These are phyloP conservation scores for Mimosa pudica DNA, from an alignment of 306 rosid species.

Conservation along the genomic window DNA sequence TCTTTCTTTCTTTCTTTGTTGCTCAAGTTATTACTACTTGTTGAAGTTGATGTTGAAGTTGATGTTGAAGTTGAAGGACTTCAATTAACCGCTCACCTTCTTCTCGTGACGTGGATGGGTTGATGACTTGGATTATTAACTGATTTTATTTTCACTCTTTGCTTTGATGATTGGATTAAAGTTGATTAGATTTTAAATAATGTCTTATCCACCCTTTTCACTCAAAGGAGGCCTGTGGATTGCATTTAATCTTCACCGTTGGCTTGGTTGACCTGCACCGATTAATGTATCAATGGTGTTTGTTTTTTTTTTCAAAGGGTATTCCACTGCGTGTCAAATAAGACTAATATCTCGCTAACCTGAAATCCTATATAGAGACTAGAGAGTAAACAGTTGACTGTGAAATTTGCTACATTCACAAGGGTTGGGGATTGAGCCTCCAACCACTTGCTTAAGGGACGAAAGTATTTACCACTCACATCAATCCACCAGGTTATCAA, in stretches of 20 bases:
- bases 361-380: no score
- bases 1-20: slow-evolving; percentile 63
- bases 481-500: background rate
- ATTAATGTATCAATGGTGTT: background rate
- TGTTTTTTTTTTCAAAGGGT: no score
- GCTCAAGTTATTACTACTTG: slow-evolving; percentile 55
- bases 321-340: no score
- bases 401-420: no score
- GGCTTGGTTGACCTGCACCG: background rate
- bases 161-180: background rate
- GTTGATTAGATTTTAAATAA: background rate
- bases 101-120: no score
- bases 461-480: no score
- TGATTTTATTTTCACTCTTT: no score
- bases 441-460: no score
- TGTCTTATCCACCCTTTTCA: background rate
- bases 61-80: slow-evolving; percentile 25
- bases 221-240: background rate
- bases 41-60: slow-evolving; percentile 19
- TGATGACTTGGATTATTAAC: no score
- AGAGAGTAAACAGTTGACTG: no score
- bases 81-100: slow-evolving; percentile 59
- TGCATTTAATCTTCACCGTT: slow-evolving; percentile 4
- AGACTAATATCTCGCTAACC: no score
- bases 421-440: no score